phyloP scores from a whole-genome alignment of 2,329 filamentous ascomycete species.

The Arachnomyces sp. region DNA sequence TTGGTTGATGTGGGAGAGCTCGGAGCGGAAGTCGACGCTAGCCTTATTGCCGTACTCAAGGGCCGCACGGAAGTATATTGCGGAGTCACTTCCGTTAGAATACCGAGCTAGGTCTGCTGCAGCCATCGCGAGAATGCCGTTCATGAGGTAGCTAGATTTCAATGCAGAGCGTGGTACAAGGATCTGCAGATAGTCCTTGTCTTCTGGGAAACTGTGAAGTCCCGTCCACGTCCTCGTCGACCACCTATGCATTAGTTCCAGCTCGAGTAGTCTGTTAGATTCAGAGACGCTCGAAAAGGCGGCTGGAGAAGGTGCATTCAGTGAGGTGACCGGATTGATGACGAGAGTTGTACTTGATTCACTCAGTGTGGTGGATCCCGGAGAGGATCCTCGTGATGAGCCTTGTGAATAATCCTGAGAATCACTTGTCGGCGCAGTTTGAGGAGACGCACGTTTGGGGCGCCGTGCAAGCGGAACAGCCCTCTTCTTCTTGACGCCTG shows the following conservation, averaged over 20 bases:
- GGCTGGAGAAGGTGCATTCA: background rate
- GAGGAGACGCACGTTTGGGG: too few species aligned
- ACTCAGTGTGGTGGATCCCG: too few species aligned
- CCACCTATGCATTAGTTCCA: conserved; percentile 42
- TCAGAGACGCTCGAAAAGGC: conserved; percentile 6
- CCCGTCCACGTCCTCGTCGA: conserved; percentile 29
- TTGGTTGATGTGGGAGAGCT: conserved; percentile 21
- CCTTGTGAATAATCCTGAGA: too few species aligned
- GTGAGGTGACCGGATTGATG: too few species aligned
- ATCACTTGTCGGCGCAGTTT: too few species aligned
- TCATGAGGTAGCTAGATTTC: conserved; percentile 34
- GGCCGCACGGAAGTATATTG: conserved; percentile 23
- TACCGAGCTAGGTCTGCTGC: conserved; percentile 27
- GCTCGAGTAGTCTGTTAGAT: conserved; percentile 27
- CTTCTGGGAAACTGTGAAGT: conserved; percentile 27
- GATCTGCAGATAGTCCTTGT: conserved; percentile 27
- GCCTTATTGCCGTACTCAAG: conserved; percentile 29
- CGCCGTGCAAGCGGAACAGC: background rate
- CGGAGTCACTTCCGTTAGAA: conserved; percentile 9
- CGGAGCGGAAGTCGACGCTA: conserved; percentile 24
- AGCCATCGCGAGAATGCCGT: conserved; percentile 31
- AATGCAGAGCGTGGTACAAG: conserved; percentile 29
- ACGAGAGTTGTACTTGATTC: too few species aligned
- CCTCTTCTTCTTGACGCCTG: conserved; percentile 1
- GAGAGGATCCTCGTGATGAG: too few species aligned